These are phyloP conservation scores for Mucor indicus DNA, from an alignment of 371 early-diverging fungal species.

Conservation along the genomic window DNA sequence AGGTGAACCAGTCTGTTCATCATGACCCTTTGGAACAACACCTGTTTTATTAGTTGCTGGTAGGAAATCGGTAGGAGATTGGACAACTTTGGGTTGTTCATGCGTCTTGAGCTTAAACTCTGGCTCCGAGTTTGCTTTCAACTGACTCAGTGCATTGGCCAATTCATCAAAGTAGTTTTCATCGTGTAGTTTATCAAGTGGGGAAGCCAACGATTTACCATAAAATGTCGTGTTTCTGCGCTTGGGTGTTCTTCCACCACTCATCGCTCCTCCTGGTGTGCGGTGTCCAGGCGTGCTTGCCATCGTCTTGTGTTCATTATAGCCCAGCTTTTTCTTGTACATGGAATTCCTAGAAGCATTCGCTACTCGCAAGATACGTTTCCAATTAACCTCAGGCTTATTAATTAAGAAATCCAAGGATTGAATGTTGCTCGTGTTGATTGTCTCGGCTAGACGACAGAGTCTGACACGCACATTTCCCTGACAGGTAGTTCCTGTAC, in stretches of 20 bases:
- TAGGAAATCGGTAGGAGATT: not conserved
- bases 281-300: constrained; percentile 47
- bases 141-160: constrained; percentile 16
- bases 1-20: constrained; percentile 3
- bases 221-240: constrained; percentile 34
- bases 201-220: constrained; percentile 27
- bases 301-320: constrained; percentile 50
- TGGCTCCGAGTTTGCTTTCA: constrained; percentile 16
- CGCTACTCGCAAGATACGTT: constrained; percentile 55
- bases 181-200: constrained; percentile 27
- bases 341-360: constrained; percentile 32
- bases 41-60: constrained; percentile 10
- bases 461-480: constrained; percentile 69
- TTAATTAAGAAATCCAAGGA: constrained; percentile 81
- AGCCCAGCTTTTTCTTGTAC: constrained; percentile 41
- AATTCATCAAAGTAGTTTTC: constrained; percentile 35
- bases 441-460: constrained; percentile 73
- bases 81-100: constrained; percentile 10
- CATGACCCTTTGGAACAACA: not conserved
- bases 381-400: constrained; percentile 70
- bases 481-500: constrained; percentile 57
- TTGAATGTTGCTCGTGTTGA: constrained; percentile 76
- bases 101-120: constrained; percentile 53
- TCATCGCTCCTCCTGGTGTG: constrained; percentile 14
- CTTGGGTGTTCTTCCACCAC: constrained; percentile 33